phyloP scores from a whole-genome alignment of 176 grass and related monocot genomes.

The Oryza meridionalis region DNA sequence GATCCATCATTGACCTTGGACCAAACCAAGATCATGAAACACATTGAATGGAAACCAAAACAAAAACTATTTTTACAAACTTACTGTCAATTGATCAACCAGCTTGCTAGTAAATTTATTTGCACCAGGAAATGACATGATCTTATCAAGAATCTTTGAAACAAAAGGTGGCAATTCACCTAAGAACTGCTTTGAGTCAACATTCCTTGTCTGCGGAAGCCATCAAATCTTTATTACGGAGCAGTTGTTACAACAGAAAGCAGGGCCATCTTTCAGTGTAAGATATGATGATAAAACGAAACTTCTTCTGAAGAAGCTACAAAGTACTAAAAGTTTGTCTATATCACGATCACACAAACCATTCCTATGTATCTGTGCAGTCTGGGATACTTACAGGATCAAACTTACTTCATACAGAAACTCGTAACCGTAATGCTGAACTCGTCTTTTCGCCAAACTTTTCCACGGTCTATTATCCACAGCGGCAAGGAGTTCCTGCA shows the following conservation, averaged over 20 bases:
- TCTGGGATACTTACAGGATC: slow-evolving; percentile 40
- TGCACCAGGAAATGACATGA: slow-evolving; percentile 60
- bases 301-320: not conserved
- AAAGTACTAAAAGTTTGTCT: slow-evolving; percentile 2
- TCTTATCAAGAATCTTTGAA: slow-evolving; percentile 65
- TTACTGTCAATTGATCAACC: slow-evolving; percentile 92
- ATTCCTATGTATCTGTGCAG: not conserved
- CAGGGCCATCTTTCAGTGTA: not conserved
- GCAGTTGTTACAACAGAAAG: slow-evolving; percentile 22
- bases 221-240: slow-evolving; percentile 20
- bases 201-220: slow-evolving; percentile 64
- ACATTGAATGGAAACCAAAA: slow-evolving; percentile 22
- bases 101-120: slow-evolving; percentile 46
- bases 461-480: slow-evolving; percentile 75
- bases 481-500: slow-evolving; percentile 74
- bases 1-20: not conserved
- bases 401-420: slow-evolving; percentile 93
- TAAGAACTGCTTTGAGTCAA: slow-evolving; percentile 90
- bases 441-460: slow-evolving; percentile 78
- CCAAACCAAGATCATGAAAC: slow-evolving; percentile 9
- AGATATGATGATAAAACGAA: not conserved
- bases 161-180: slow-evolving; percentile 84
- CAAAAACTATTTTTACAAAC: slow-evolving; percentile 11
- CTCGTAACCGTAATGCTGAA: slow-evolving; percentile 98
- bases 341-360: slow-evolving; percentile 6